Base-by-base conservation (phyloP, 257 asterid species). In the Rhazya stricta region DNA sequence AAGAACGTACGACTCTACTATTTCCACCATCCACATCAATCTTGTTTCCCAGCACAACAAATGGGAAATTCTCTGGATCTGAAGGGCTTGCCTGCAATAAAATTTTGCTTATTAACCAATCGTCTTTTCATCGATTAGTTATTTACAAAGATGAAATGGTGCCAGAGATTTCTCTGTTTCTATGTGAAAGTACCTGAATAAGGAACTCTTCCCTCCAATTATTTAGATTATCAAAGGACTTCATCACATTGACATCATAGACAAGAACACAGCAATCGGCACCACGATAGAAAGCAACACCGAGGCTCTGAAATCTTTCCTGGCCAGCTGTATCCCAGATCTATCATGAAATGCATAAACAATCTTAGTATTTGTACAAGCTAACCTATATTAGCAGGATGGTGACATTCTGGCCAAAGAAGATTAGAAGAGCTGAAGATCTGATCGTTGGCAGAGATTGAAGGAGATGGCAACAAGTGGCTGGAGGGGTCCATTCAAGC, bases 301-400 rank as follows among this genome's bases (percentile, higher is more conserved):
- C 99, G 77, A 95, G 99, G 81, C 99, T 95, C 81, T 95, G 99
- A 87, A 95, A 95, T 72, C 99, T 89, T 79, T 95, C 99, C 78
- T 95, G 99, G 46, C 99, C 99, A 61, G 99, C 98, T 58, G 99
- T 95, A 79, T 95, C 99, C 99, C 99, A 95, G 78, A 95, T 92
- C 99, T 95, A 45, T 73, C 71, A 81, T 76, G 81, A 71, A 74
- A 67, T 62, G 65, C 42, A 15, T 66, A 66, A 16, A 39, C 30
- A 36, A 74, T 10, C 30, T 72, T 45, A 68, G 23, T 19, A 65
- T 6, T 36, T 37, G 11, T 9, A 69, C n/a, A 19, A 37, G 29
- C 25, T 3, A 50, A 19, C 30, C 39, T 30, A 65, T n/a, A 4
- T 60, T n/a, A n/a, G n/a, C n/a, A n/a, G n/a, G n/a, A n/a, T n/a